phyloP scores from a whole-genome alignment of 768 basidiomycete species.

The Leccinum rimulosum region DNA sequence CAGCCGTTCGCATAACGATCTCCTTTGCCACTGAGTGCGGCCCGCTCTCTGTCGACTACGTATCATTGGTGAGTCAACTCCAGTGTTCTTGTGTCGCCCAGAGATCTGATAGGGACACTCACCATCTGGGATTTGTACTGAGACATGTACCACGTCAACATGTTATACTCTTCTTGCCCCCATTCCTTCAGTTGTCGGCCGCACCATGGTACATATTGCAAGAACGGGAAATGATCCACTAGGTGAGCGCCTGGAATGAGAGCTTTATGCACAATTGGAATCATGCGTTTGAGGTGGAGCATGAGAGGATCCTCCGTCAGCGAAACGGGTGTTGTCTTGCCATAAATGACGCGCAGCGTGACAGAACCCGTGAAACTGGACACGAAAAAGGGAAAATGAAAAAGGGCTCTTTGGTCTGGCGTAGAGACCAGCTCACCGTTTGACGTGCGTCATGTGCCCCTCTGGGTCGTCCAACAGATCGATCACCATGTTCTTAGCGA shows the following conservation, averaged over 20 bases:
- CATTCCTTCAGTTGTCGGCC: slow-evolving; percentile 51
- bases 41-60: slow-evolving; percentile 10
- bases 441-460: slow-evolving; percentile 22
- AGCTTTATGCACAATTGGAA: slow-evolving; percentile 29
- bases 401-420: not conserved
- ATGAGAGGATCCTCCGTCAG: slow-evolving; percentile 21
- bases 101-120: not conserved
- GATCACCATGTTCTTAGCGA: slow-evolving; percentile 23
- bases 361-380: slow-evolving; percentile 28
- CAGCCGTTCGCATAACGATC: slow-evolving; percentile 44
- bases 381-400: not conserved
- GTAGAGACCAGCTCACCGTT: slow-evolving; percentile 34
- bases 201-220: slow-evolving; percentile 59
- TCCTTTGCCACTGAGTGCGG: slow-evolving; percentile 48
- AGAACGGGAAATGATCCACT: slow-evolving; percentile 36
- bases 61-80: not conserved
- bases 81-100: not conserved
- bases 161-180: slow-evolving; percentile 48
- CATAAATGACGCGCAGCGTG: slow-evolving; percentile 29
- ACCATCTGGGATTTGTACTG: slow-evolving; percentile 38
- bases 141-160: slow-evolving; percentile 48
- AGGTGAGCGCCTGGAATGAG: slow-evolving; percentile 33
- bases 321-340: slow-evolving; percentile 21
- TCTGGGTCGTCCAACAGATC: slow-evolving; percentile 26
- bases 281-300: slow-evolving; percentile 28